Base-by-base conservation (phyloP, 192 early-diverging fungal genomes). In the Gryganskiella cystojenkinii region DNA sequence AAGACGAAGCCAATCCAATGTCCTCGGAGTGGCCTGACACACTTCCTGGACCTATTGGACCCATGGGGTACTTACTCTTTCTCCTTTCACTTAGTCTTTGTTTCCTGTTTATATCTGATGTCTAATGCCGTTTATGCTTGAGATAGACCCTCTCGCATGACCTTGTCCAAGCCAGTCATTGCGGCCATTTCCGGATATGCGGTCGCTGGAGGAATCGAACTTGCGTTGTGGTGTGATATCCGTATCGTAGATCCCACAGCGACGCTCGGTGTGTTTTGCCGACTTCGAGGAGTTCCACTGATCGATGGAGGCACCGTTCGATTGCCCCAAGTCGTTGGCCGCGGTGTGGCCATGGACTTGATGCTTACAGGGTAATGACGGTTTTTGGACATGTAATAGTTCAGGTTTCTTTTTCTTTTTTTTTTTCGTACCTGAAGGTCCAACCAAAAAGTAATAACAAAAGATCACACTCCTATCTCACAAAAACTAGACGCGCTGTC, bases 191-290 rank as follows among this genome's bases (percentile, higher is more conserved):
- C 84, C 7, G 85, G 85, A 4, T 84, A 71, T 61, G 84, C 84
- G 2, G 85, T 87, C 19, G 85, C 85, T n/a, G 85, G 85, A 37
- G 85, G 85, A 2, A 28, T 87, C 3, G 85, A 87, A 34, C 64
- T 87, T 24, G 85, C 85, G 19, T 47, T 75, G 20, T 87, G 85
- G 85, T 85, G 83, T 15, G 85, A 87, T 51, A 71, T 87, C 2
- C 59, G 85, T 9, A 84, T 87, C 30, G 82, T 81, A 1, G 81
- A 84, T 25, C 28, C 66, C 3, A 71, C 65, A 0, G 73, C 84
- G 6, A 71, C 63, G 0, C 33, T 87, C 34, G 85, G 85, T 10
- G 80, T 87, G 10, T 87, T 82, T 35, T 87, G 85, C 58, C 65
- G 84, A 47, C 52, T 82, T 11, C 50, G 81, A 44, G 85, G 85